Evolutionary conservation across 225 moss, liverwort and hornwort genomes (phyloP), one percentile per base, ranked within the genome.

Genomic region (Lunularia cruciata): DNA sequence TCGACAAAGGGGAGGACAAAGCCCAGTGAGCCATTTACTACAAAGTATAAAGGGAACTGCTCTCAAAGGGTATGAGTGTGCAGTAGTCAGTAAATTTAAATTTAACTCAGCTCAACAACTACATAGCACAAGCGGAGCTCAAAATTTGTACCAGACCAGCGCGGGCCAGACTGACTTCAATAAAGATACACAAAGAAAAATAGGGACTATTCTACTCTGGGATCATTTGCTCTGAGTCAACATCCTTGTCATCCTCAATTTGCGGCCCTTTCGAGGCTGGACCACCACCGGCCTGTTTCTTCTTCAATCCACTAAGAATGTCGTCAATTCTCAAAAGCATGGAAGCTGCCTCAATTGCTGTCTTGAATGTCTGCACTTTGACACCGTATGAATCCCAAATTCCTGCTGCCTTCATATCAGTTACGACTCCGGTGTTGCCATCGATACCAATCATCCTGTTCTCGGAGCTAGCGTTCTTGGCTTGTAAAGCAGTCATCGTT

Each of bases 311-410:
- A 62, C 89, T 94, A 5, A 91, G 87, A 39, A 94, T 91, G 74
- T 94, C 91, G 73, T 94, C 94, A 70, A 94, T 91, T 86, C 94
- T 91, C 56, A 94, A 74, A 18, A 94, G 75, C 89, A 94, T 89
- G 58, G 87, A 94, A 13, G 94, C 91, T 49, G 91, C 89, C 86
- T 94, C 94, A 13, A 94, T 94, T 34, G 91, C 86, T 72, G 89
- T 94, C 77, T 90, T 94, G 73, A 94, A 94, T 3, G 86, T 94
- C 70, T 94, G 91, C 35, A 86, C 79, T 70, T 94, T 94, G 7
- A 91, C 89, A 74, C 89, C 94, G 63, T 75, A 95, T 3, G 94
- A 95, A 75, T 95, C 91, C 86, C 91, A 95, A 20, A 95, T 83
- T 40, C 94, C 91, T 68, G 81, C 85, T 58, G 83, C 89, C 71